A percentile compares a stretch with the other conserved stretches of the same genome.
Conservation (phyloP, 768 basidiomycete genomes). For the Xerocomellus intermedius region DNA sequence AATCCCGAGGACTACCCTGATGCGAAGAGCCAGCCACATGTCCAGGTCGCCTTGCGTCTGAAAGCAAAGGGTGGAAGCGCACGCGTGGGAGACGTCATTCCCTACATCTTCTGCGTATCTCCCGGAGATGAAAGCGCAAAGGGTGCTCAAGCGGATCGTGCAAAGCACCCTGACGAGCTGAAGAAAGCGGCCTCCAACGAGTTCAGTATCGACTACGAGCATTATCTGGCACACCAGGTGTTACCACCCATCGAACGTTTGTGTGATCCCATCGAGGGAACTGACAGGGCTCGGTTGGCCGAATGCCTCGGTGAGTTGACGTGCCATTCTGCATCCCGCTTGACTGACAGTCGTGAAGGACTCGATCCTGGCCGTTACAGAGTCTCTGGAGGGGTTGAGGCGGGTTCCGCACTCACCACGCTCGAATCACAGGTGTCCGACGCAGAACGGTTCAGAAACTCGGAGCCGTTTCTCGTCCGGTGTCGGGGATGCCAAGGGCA, state of each 20-base stretch:
- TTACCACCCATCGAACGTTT: constrained; percentile 93
- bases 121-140: constrained; percentile 72
- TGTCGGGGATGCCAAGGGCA: constrained; percentile 74
- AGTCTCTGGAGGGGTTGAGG: constrained; percentile 45
- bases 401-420: constrained; percentile 61
- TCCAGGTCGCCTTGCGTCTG: constrained; percentile 91
- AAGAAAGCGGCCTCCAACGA: constrained; percentile 57
- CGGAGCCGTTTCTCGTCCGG: constrained; percentile 65
- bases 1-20: constrained; percentile 97
- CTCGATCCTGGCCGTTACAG: constrained; percentile 60
- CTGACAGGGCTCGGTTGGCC: constrained; percentile 86
- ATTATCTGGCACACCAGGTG: constrained; percentile 89
- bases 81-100: constrained; percentile 87
- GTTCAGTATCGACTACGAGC: constrained; percentile 83
- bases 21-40: constrained; percentile 92
- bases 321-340: neutral
- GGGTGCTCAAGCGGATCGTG: constrained; percentile 81
- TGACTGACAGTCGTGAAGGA: constrained; percentile 37
- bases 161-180: constrained; percentile 92
- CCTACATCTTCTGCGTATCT: constrained; percentile 88
- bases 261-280: constrained; percentile 96
- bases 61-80: constrained; percentile 81
- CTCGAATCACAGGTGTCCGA: constrained; percentile 92
- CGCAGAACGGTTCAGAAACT: constrained; percentile 79
- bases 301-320: constrained; percentile 81